Evolutionary conservation across 441 rosid species (phyloP).

Genomic region (Adansonia rubrostipa): DNA sequence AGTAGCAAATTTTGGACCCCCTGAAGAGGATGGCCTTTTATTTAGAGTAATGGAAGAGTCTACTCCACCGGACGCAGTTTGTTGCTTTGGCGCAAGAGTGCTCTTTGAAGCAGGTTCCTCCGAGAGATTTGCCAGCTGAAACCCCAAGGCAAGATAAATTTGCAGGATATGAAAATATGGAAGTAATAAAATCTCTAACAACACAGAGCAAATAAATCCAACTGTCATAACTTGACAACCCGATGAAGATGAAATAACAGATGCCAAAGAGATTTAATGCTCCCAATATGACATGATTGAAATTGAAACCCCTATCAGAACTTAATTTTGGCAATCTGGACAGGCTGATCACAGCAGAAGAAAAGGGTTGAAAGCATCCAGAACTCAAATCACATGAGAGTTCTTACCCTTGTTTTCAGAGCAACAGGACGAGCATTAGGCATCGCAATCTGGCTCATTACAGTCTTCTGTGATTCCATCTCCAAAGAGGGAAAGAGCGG

Average conservation of each 20-base stretch:
- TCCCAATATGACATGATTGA: neutral
- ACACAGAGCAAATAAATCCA: neutral
- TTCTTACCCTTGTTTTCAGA: slow-evolving; percentile 67
- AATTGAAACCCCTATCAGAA: neutral
- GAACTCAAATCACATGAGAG: slow-evolving; percentile 23
- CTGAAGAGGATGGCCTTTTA: slow-evolving; percentile 65
- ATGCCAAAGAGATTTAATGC: neutral
- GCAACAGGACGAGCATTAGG: slow-evolving; percentile 54
- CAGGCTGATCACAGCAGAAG: slow-evolving; percentile 11
- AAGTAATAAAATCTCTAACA: slow-evolving; percentile 25
- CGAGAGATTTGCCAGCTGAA: slow-evolving; percentile 67
- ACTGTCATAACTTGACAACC: neutral
- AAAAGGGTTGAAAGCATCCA: slow-evolving; percentile 24
- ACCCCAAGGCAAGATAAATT: slow-evolving; percentile 34
- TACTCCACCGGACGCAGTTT: slow-evolving; percentile 29
- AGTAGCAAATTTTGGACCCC: slow-evolving; percentile 38
- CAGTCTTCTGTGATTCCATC: slow-evolving; percentile 45
- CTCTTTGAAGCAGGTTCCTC: slow-evolving; percentile 57
- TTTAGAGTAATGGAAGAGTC: slow-evolving; percentile 40
- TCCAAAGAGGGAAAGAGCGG: slow-evolving; percentile 56
- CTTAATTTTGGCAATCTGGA: slow-evolving; percentile 15
- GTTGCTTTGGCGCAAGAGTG: slow-evolving; percentile 35
- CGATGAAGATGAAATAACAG: slow-evolving; percentile 9
- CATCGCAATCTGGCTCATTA: slow-evolving; percentile 47
- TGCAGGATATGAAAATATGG: slow-evolving; percentile 28